Percentiles rank a stretch among this genome's conserved stretches.
Conservation (phyloP, 495 filamentous ascomycete species). For the Podospora pseudocomata region DNA sequence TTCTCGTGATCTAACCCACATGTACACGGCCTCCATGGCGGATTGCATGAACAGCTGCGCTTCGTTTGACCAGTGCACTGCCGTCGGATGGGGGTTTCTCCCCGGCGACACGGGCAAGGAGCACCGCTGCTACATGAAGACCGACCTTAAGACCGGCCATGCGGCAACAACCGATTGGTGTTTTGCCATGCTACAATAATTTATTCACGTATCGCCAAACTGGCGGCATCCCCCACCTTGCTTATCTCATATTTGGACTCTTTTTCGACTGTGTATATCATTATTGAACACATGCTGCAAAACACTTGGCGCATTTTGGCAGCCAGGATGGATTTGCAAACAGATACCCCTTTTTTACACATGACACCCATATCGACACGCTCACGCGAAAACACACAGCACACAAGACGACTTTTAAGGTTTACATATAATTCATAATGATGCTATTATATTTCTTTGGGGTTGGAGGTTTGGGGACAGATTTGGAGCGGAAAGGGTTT, state of each 20-base stretch:
- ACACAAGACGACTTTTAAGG: background rate
- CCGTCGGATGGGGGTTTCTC: conserved; percentile 42
- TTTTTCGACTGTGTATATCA: background rate
- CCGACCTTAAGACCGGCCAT: conserved; percentile 33
- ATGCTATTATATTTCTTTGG: background rate
- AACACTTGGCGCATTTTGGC: background rate
- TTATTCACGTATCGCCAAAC: background rate
- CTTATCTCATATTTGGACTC: background rate
- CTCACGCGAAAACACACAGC: background rate
- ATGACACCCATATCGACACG: background rate
- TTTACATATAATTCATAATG: background rate
- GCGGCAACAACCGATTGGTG: conserved; percentile 36
- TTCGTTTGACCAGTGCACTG: conserved; percentile 38
- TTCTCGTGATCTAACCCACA: conserved; percentile 37
- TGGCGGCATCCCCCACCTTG: background rate
- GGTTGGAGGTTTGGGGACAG: too few relatives aligned
- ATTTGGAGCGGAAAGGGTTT: too few relatives aligned
- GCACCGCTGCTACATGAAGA: conserved; percentile 47
- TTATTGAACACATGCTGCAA: too few relatives aligned
- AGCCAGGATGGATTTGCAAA: background rate
- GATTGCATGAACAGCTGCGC: conserved; percentile 48
- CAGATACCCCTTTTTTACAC: background rate
- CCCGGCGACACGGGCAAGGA: conserved; percentile 35
- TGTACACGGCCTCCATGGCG: conserved; percentile 37
- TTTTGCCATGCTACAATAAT: conserved; percentile 39